Base-by-base conservation (phyloP, 441 rosid species). In the Erodium trifolium region DNA sequence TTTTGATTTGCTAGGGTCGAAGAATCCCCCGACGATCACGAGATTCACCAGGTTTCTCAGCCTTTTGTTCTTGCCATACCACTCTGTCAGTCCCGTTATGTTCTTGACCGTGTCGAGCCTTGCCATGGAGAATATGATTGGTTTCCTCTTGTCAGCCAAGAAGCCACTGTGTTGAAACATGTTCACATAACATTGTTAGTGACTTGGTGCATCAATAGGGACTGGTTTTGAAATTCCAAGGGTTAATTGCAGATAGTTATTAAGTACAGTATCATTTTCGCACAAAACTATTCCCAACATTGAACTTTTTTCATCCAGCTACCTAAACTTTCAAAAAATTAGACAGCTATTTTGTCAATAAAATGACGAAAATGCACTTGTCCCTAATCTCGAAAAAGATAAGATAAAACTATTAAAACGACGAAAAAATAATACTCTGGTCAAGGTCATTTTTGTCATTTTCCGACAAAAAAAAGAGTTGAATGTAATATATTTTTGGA, bases 51-150 rank as follows among this genome's bases (percentile, higher is more conserved):
- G 73, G 80, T 88, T 90, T 75, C 99, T 82, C 78, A 92, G 80
- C 79, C 78, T 80, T 67, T 82, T 11, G 76, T 77, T 91, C 84
- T 88, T 91, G 49, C 82, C 77, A 67, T 86, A 94, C 78, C 82
- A 78, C 80, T 92, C 97, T 41, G 92, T 94, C 86, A 92, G 82
- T 51, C 98, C 97, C 0, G 92, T 78, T 3, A 92, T 88, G 83
- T 94, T 94, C 71, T 94, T 91, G 64, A 91, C 97, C 51, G 69
- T 79, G 79, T 94, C 99, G 60, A 94, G 82, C 82, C 99, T 89
- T 34, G 97, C 99, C 96, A 90, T 94, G 63, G 97, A 90, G 78
- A 91, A 91, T 37, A 94, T 80, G 65, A 92, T 65, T 39, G 97
- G 97, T 79, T 91, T 91, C 9, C 87, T 84, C 78, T 64, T 77